Percentiles rank a stretch among this genome's conserved stretches.
These are phyloP conservation scores for Cladorrhinum samala DNA, from an alignment of 495 filamentous ascomycete genomes.

Conservation along the genomic window DNA sequence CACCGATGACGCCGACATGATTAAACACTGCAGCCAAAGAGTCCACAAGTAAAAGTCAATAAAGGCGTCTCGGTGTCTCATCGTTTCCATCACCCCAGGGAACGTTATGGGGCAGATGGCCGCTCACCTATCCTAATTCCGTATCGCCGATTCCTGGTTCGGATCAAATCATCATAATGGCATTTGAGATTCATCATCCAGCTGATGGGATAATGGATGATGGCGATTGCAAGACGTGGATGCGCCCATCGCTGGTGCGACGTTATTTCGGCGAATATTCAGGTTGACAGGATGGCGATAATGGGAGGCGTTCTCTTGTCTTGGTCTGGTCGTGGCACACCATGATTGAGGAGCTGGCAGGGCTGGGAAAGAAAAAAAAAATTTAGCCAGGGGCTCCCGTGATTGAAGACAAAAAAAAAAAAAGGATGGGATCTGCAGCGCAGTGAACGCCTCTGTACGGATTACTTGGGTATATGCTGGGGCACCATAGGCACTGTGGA, in stretches of 20 bases:
- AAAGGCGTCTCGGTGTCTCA: too few relatives aligned
- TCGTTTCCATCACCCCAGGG: too few relatives aligned
- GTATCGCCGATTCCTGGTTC: too few relatives aligned
- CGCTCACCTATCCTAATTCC: too few relatives aligned
- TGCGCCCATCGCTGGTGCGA: slow-evolving; percentile 5
- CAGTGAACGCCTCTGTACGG: not conserved
- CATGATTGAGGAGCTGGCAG: not conserved
- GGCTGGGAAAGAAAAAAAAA: too few relatives aligned
- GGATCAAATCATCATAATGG: too few relatives aligned
- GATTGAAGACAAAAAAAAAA: not conserved
- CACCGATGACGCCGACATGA: not conserved
- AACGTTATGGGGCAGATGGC: too few relatives aligned
- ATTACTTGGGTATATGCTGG: too few relatives aligned
- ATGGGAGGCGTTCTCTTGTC: not conserved
- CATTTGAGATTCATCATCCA: too few relatives aligned
- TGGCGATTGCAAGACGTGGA: not conserved
- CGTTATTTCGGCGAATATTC: slow-evolving; percentile 5
- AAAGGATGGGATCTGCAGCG: not conserved
- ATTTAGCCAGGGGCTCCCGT: not conserved
- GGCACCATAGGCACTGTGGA: too few relatives aligned
- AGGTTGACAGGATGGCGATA: not conserved
- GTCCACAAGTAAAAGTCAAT: not conserved
- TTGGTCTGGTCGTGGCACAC: not conserved
- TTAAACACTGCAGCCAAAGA: not conserved
- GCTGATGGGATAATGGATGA: too few relatives aligned